These are phyloP conservation scores for Phytopythium sindhum DNA, from an alignment of 352 stramenopile genomes.

Conservation along the genomic window DNA sequence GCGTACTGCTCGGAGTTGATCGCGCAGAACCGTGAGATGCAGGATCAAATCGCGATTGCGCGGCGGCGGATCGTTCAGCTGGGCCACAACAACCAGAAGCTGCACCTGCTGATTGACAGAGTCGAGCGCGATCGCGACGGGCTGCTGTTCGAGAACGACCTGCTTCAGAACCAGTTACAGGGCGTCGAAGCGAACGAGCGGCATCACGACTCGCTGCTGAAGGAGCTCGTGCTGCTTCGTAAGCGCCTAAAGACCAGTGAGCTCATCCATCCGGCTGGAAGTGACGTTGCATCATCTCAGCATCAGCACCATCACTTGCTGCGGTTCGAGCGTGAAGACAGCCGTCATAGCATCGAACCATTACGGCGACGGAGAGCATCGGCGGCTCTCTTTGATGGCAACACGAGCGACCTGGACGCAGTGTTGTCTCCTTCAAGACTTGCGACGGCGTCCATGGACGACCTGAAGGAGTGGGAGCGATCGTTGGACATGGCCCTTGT, in stretches of 20 bases:
- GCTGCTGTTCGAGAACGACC: conserved; percentile 78
- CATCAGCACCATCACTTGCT: not conserved
- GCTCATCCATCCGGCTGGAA: conserved; percentile 2
- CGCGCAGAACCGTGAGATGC: conserved; percentile 68
- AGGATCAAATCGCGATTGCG: conserved; percentile 66
- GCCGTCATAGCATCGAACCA: not conserved
- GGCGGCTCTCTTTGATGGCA: not conserved
- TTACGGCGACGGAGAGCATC: not conserved
- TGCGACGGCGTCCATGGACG: conserved; percentile 32
- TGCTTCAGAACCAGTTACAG: conserved; percentile 71
- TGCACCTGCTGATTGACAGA: conserved; percentile 79
- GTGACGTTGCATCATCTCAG: not conserved
- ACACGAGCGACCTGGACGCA: conserved; percentile 1
- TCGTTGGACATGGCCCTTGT: conserved; percentile 57
- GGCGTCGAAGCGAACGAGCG: conserved; percentile 64
- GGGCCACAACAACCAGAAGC: conserved; percentile 79
- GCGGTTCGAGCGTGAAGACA: not conserved
- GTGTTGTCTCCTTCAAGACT: conserved; percentile 12
- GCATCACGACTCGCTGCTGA: conserved; percentile 65
- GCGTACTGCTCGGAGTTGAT: conserved; percentile 75
- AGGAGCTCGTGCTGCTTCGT: conserved; percentile 47
- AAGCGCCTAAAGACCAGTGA: conserved; percentile 40
- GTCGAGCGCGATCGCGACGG: conserved; percentile 81
- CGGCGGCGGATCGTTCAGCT: conserved; percentile 61
- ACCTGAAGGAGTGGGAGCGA: conserved; percentile 72